Conservation (phyloP, 2,329 filamentous ascomycete genomes). For the Aureobasidium pullulans region DNA sequence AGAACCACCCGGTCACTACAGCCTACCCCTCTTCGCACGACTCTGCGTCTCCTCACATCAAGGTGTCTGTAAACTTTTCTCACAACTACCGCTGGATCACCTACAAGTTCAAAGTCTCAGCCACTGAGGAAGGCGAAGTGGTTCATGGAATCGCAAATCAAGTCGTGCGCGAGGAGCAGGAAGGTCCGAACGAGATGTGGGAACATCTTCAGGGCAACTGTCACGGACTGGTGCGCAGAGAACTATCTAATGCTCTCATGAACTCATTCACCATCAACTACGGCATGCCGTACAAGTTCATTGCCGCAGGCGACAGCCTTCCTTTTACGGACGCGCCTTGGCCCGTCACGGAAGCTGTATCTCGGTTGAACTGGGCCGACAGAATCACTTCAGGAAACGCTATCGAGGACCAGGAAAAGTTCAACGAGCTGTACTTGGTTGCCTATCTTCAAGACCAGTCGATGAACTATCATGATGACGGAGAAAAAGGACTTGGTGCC, state of each 20-base stretch:
- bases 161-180: slow-evolving; percentile 41
- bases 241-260: slow-evolving; percentile 23
- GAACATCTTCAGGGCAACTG: slow-evolving; percentile 35
- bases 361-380: slow-evolving; percentile 51
- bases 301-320: slow-evolving; percentile 47
- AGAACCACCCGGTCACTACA: slow-evolving; percentile 29
- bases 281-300: slow-evolving; percentile 61
- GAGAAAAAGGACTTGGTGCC: slow-evolving; percentile 54
- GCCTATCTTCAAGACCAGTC: slow-evolving; percentile 55
- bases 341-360: slow-evolving; percentile 43
- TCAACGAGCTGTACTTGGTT: slow-evolving; percentile 58
- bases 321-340: slow-evolving; percentile 43
- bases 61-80: slow-evolving; percentile 21
- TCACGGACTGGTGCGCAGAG: slow-evolving; percentile 29
- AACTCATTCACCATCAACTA: slow-evolving; percentile 27
- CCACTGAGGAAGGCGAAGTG: slow-evolving; percentile 34
- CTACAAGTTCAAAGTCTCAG: slow-evolving; percentile 39
- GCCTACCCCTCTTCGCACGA: slow-evolving; percentile 28
- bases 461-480: slow-evolving; percentile 62
- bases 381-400: slow-evolving; percentile 31
- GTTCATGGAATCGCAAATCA: slow-evolving; percentile 52
- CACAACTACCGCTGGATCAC: slow-evolving; percentile 36
- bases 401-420: slow-evolving; percentile 31
- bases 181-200: slow-evolving; percentile 58
- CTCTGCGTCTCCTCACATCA: slow-evolving; percentile 26